Evolutionary conservation across 257 asterid species (phyloP).

Genomic region (Fraxinus cuspidata): DNA sequence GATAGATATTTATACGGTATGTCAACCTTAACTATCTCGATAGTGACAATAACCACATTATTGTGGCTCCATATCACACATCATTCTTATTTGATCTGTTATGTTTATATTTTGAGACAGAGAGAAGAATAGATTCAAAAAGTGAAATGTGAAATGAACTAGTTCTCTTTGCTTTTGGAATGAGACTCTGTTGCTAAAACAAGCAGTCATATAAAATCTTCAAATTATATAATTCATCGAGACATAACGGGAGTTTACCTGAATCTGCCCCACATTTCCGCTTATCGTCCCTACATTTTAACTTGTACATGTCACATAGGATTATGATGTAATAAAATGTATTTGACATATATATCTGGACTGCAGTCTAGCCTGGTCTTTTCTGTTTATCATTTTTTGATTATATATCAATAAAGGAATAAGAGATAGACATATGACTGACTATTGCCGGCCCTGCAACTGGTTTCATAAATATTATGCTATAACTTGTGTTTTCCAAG

Average conservation of each 20-base stretch:
- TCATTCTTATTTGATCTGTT: background rate
- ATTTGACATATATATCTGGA: background rate
- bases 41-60: background rate
- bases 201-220: background rate
- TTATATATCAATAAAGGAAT: background rate
- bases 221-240: no score
- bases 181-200: no score
- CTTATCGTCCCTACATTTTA: background rate
- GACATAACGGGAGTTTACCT: no score
- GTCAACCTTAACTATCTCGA: slow-evolving; percentile 4
- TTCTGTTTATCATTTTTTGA: background rate
- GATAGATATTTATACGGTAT: slow-evolving; percentile 67
- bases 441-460: background rate
- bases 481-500: background rate
- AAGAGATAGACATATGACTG: background rate
- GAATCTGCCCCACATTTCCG: background rate
- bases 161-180: background rate
- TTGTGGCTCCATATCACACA: background rate
- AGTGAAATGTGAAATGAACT: background rate
- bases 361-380: background rate
- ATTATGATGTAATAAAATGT: background rate
- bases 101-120: no score
- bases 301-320: background rate
- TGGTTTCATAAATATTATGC: background rate
- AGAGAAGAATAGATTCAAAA: no score